phyloP scores from a whole-genome alignment of 345 rosid genomes.

The Boechera retrofracta region DNA sequence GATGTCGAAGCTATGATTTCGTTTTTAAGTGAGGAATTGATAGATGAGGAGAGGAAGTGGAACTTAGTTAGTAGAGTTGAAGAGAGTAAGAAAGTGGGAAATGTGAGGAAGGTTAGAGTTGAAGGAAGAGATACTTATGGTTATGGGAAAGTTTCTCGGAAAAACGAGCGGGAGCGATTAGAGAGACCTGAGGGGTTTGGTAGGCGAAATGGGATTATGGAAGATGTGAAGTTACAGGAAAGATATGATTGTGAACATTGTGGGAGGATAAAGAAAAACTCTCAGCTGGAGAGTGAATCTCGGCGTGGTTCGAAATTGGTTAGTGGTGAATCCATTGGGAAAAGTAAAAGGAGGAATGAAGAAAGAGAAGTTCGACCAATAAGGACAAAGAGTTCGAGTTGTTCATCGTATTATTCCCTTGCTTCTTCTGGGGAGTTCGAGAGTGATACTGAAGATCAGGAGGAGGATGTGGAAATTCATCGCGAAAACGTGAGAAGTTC shows the following conservation, averaged over 20 bases:
- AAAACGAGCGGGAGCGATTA: neutral
- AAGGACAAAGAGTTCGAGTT: conserved; percentile 61
- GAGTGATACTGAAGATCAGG: conserved; percentile 61
- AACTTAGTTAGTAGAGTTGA: conserved; percentile 50
- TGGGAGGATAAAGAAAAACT: conserved; percentile 27
- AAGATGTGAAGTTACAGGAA: conserved; percentile 25
- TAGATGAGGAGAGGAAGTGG: conserved; percentile 50
- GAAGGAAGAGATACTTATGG: conserved; percentile 31
- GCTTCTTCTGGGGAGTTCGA: conserved; percentile 65
- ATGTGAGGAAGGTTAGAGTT: conserved; percentile 47
- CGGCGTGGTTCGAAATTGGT: conserved; percentile 49
- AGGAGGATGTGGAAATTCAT: conserved; percentile 40
- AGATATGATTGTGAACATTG: conserved; percentile 43
- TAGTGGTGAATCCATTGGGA: conserved; percentile 41
- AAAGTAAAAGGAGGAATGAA: conserved; percentile 44
- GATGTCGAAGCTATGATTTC: conserved; percentile 76
- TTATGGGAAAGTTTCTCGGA: conserved; percentile 13
- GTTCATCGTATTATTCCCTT: conserved; percentile 82
- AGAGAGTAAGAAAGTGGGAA: conserved; percentile 50
- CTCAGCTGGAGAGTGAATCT: conserved; percentile 28
- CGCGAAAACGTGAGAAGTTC: conserved; percentile 38
- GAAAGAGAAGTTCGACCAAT: conserved; percentile 46
- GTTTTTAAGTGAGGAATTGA: conserved; percentile 75
- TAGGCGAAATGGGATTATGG: conserved; percentile 9
- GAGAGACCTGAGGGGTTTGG: conserved; percentile 31